These are phyloP conservation scores for Ustilaginoidea virens DNA, from an alignment of 2,329 filamentous ascomycete species.

Conservation along the genomic window DNA sequence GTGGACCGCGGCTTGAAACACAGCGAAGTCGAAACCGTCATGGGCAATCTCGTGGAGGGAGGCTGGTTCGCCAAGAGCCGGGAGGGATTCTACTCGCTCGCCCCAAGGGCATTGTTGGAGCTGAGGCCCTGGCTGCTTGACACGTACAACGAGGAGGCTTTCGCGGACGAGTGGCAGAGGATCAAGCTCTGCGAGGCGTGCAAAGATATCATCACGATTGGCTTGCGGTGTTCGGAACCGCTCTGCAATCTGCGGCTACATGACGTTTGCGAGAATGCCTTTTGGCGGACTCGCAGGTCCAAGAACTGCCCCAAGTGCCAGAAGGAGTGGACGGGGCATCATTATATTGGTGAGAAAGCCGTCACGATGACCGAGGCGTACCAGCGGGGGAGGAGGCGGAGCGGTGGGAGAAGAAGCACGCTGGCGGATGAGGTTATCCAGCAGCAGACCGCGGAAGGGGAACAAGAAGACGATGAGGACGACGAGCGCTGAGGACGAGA, in stretches of 20 bases:
- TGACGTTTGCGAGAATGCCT: conserved; percentile 57
- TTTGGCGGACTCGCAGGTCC: conserved; percentile 50
- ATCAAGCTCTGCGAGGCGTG: conserved; percentile 85
- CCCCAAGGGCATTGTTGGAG: conserved; percentile 70
- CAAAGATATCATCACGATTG: conserved; percentile 74
- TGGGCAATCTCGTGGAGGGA: conserved; percentile 56
- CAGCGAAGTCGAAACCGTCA: conserved; percentile 58
- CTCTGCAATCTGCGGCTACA: conserved; percentile 61
- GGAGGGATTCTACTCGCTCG: conserved; percentile 59
- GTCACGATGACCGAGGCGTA: conserved; percentile 38
- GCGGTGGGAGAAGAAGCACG: conserved; percentile 16
- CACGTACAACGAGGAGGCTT: conserved; percentile 67
- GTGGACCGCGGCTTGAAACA: conserved; percentile 49
- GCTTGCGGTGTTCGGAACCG: conserved; percentile 56
- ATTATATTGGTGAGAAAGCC: conserved; percentile 40
- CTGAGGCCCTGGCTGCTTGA: conserved; percentile 71
- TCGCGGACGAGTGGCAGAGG: conserved; percentile 46
- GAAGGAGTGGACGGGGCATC: conserved; percentile 30
- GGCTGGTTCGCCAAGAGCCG: conserved; percentile 71
- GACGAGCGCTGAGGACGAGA: not conserved
- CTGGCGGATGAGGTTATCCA: conserved; percentile 19
- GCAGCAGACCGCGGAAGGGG: conserved; percentile 8
- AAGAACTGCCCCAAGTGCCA: conserved; percentile 50
- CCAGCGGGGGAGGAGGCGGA: conserved; percentile 24
- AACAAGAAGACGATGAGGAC: conserved; percentile 4